A percentile compares a stretch with the other conserved stretches of the same genome.
These are phyloP conservation scores for Trichoderma sp. DNA, from an alignment of 2,329 filamentous ascomycete species.

Conservation along the genomic window DNA sequence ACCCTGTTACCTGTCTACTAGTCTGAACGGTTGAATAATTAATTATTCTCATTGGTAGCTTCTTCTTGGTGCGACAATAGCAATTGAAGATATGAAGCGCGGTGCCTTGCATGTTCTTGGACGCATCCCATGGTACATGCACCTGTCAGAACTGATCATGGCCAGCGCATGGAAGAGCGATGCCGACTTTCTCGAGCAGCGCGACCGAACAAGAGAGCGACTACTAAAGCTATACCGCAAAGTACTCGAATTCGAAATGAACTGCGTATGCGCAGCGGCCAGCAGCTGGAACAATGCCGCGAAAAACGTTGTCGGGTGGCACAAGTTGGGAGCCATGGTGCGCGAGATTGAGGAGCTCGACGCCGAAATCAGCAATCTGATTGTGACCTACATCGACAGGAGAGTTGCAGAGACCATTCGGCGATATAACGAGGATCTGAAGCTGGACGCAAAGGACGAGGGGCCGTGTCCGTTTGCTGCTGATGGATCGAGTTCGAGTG, in stretches of 20 bases:
- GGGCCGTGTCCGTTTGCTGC: background rate
- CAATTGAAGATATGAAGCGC: constrained; percentile 31
- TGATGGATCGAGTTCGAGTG: background rate
- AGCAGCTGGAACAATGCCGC: constrained; percentile 38
- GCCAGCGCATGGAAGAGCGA: constrained; percentile 27
- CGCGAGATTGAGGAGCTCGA: constrained; percentile 31
- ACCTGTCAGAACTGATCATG: constrained; percentile 30
- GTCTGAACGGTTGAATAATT: background rate
- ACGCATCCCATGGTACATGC: constrained; percentile 38
- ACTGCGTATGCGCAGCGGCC: constrained; percentile 39
- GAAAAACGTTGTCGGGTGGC: constrained; percentile 39
- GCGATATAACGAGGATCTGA: constrained; percentile 21
- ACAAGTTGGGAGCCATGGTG: constrained; percentile 30
- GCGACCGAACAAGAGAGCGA: constrained; percentile 25
- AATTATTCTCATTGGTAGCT: constrained; percentile 27
- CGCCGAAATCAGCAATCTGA: constrained; percentile 25
- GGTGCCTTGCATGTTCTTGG: constrained; percentile 35
- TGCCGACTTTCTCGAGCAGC: constrained; percentile 26
- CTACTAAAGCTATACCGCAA: constrained; percentile 33
- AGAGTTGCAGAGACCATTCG: constrained; percentile 23
- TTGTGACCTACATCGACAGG: constrained; percentile 26
- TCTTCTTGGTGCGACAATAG: constrained; percentile 37
- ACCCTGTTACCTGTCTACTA: background rate
- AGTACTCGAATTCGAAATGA: constrained; percentile 41
- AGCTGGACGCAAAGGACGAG: background rate